Evolutionary conservation across 257 asterid species (phyloP), one percentile per base, ranked within the genome.

Genomic region (Anisodus acutangulus): DNA sequence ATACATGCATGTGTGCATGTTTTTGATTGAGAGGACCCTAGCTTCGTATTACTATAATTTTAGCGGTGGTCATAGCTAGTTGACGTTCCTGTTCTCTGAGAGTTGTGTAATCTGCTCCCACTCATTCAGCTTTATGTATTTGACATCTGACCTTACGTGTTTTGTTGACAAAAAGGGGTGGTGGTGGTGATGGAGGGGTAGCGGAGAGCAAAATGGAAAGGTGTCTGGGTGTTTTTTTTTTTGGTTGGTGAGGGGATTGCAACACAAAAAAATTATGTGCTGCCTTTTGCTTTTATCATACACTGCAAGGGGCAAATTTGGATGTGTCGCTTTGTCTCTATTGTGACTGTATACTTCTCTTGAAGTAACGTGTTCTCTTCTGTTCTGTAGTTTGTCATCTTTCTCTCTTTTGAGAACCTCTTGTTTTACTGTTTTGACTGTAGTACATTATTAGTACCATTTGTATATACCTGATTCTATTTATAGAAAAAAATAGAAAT

Each of bases 281-380:
- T 70, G 35, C 79, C 57, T 70, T 70, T 41, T 70, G 55, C 78
- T 68, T 70, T 39, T 70, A 74, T 74, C 45, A 26, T 22, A 12
- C 57, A 49, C 5, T 51, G 62, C 80, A 3, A 49, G 45, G 45
- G 19, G 2, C 45, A 49, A 45, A 47, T 7, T 72, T 74, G 12
- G 41, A 47, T 10, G 59, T 47, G 60, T 19, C 47, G 37, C 19
- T 72, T 72, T 47, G 43, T 74, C 59, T 74, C 60, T 22, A 41
- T 49, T 74, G 37, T 19, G 80, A 74, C 55, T 19, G 12, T 47
- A 11, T 19, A 10, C 60, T 47, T 47, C n/a, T 71, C n/a, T 45
- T 19, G 58, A 45, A 19, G 60, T 74, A 22, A 19, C 19, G 8
- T 47, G 41, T 19, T 47, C 80, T 72, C 80, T 47, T 72, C 80